Evolutionary conservation across 352 stramenopile species (phyloP), one percentile per base, ranked within the genome.

Genomic region (Globisporangium viniferum): DNA sequence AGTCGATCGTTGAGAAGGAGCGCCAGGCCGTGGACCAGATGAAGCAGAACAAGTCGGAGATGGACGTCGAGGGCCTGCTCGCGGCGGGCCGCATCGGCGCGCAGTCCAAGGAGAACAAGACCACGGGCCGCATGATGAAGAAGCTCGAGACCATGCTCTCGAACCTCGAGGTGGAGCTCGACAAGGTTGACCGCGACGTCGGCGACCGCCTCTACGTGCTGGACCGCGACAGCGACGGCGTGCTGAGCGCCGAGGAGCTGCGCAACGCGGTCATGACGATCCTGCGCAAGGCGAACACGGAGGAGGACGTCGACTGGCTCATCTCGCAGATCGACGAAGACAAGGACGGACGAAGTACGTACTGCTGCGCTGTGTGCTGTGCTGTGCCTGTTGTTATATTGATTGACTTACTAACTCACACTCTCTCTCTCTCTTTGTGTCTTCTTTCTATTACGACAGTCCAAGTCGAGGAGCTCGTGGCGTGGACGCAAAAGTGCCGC

Each of bases 161-260:
- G 31, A 98, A 93, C 67, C 87, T 99, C 62, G 92, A 99, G 69
- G 79, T 92, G 31, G 93, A 98, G 71, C 88, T 99, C 18, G 93
- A 97, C 31, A 90, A 98, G 72, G 95, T 98, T 35, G 93, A 99
- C 73, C 83, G 90, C 66, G 94, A 98, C 70, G 97, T 99, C 73
- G 98, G 98, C 67, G 95, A 99, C 74, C 98, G 98, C 59, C 89
- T 99, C 59, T 97, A 99, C 72, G 88, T 99, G 68, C 79, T 99
- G 27, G 97, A 99, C 77, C 93, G 95, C 71, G 98, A 99, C 83
- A 93, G 86, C 58, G 97, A 99, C 81, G 97, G 97, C 69, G 88
- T 99, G 62, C 57, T 99, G 27, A 92, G 88, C 33, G 86, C 85
- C n/a, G 94, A 98, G 71, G 97, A 99, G 81, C 85, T 99, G 65